Evolutionary conservation across 257 asterid species (phyloP), one percentile per base, ranked within the genome.

Genomic region (Lantana camara): DNA sequence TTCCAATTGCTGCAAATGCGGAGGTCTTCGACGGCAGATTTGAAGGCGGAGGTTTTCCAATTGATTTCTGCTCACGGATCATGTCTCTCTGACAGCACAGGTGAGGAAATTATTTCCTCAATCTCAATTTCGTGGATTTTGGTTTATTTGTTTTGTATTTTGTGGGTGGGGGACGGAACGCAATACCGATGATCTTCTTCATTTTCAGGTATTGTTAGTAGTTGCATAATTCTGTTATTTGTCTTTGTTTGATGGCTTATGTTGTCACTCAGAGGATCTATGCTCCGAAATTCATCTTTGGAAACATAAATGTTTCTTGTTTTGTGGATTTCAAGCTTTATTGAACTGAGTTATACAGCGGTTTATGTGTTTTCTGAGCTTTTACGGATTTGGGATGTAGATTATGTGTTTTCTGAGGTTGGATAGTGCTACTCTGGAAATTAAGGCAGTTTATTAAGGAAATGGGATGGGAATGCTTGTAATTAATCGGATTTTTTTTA

Each of bases 61-160:
- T 40, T 48, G 63, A 29, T 49, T 60, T 38, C 52, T 54, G 69
- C 32, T 27, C 32, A 2, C 5, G 5, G 5, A 27, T 27, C 32
- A 27, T 27, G 70, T 64, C 24, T 54, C 38, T n/a, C 34, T 70
- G 53, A 50, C 32, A 29, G 21, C 76, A 62, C 72, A 80, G 95
- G 88, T 82, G 55, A 60, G 76, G 27, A 51, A 54, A 37, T 17
- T 68, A 24, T 66, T 38, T 34, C 46, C 1, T 50, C 4, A 40
- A 40, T n/a, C 8, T 15, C n/a, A 0, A 16, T n/a, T 66, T 50
- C 12, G 32, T 34, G 23, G 24, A 24, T 57, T 60, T 60, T 9
- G 32, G 32, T 27, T 27, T 5, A 5, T 27, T 27, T 46, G 19
- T 47, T 37, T 51, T 37, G 46, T 61, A 32, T 4, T 24, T 57